phyloP scores from a whole-genome alignment of 2,329 filamentous ascomycete species.

The Sporothrix luriei region DNA sequence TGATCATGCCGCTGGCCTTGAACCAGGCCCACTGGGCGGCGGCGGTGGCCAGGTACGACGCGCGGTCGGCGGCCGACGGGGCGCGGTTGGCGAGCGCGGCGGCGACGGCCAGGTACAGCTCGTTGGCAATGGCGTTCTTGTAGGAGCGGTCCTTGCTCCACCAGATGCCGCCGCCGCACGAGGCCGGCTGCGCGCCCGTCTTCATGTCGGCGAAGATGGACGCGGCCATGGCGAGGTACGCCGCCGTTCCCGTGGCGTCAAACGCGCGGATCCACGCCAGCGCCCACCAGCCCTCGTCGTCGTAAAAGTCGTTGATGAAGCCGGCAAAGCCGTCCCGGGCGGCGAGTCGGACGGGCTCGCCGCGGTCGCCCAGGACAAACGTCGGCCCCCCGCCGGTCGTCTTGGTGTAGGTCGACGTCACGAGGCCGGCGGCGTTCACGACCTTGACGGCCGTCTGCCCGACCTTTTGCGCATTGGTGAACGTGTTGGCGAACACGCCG shows the following conservation, averaged over 20 bases:
- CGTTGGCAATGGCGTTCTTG: slow-evolving; percentile 60
- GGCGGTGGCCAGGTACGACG: slow-evolving; percentile 52
- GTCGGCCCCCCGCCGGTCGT: slow-evolving; percentile 28
- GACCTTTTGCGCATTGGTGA: slow-evolving; percentile 49
- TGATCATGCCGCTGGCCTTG: slow-evolving; percentile 54
- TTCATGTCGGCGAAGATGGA: slow-evolving; percentile 60
- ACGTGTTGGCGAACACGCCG: slow-evolving; percentile 51
- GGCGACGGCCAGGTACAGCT: slow-evolving; percentile 57
- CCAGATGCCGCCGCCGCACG: slow-evolving; percentile 58
- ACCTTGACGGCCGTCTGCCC: slow-evolving; percentile 46
- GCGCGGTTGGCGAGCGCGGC: slow-evolving; percentile 56
- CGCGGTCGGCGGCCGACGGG: slow-evolving; percentile 40
- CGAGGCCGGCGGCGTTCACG: slow-evolving; percentile 44
- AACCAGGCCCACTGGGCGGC: slow-evolving; percentile 57
- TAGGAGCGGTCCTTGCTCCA: slow-evolving; percentile 58
- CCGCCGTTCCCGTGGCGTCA: slow-evolving; percentile 52
- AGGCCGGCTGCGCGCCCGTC: slow-evolving; percentile 46
- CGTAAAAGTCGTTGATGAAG: slow-evolving; percentile 61
- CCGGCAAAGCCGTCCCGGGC: slow-evolving; percentile 44
- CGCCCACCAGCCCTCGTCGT: slow-evolving; percentile 67
- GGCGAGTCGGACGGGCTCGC: slow-evolving; percentile 42
- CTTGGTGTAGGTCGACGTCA: slow-evolving; percentile 45
- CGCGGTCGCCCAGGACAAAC: slow-evolving; percentile 35
- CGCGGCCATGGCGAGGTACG: slow-evolving; percentile 56
- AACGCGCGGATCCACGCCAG: slow-evolving; percentile 59